These are phyloP conservation scores for Aspergillus nidulans DNA, from an alignment of 495 filamentous ascomycete species.

Conservation along the genomic window DNA sequence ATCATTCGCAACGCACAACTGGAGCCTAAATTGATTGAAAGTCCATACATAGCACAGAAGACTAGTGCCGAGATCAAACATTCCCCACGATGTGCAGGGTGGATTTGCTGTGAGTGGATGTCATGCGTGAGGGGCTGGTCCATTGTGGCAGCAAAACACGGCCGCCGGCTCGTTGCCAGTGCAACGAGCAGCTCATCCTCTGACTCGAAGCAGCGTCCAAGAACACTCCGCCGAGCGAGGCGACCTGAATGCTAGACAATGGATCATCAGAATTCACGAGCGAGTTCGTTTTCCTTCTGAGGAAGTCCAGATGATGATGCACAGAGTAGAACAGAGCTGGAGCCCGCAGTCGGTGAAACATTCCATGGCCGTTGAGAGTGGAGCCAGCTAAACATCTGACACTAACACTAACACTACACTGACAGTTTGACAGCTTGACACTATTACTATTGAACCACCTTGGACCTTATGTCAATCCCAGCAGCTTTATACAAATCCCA, in stretches of 20 bases:
- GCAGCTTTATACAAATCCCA: no score
- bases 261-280: neutral
- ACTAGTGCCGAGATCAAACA: neutral
- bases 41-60: no score
- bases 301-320: no score
- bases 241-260: neutral
- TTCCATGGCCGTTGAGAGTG: neutral
- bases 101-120: conserved; percentile 5
- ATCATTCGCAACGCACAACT: conserved; percentile 4
- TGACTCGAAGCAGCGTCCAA: neutral
- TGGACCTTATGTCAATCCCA: no score
- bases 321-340: neutral
- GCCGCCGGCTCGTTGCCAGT: conserved; percentile 22
- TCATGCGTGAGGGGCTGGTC: conserved; percentile 14
- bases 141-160: conserved; percentile 16
- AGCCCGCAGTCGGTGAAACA: neutral
- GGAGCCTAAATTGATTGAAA: conserved; percentile 10
- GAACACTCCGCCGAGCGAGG: neutral
- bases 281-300: no score
- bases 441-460: no score
- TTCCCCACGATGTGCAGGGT: conserved; percentile 8
- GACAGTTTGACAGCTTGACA: neutral
- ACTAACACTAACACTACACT: neutral
- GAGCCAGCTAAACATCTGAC: neutral
- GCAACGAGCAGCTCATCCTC: conserved; percentile 17